A percentile compares a stretch with the other conserved stretches of the same genome.
Evolutionary conservation across 305 asterid genomes (phyloP).

Genomic region (Vinca major): DNA sequence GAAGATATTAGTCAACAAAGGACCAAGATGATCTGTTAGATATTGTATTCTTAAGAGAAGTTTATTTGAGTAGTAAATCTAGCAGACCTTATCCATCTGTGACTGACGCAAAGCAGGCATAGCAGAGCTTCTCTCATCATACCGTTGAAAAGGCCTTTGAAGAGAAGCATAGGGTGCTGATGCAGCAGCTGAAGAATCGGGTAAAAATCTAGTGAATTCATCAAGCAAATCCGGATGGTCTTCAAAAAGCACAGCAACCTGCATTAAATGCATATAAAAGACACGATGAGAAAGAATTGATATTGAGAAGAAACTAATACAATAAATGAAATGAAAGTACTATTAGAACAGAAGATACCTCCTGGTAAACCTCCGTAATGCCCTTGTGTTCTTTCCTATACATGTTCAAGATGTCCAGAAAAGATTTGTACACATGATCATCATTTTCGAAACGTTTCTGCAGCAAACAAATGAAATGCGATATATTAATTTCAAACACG

Average conservation of each 20-base stretch:
- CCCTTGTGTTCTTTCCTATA: conserved; percentile 94
- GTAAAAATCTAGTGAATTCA: conserved; percentile 59
- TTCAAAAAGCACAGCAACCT: conserved; percentile 44
- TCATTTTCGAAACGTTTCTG: conserved; percentile 90
- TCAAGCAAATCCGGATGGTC: conserved; percentile 45
- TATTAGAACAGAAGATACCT: conserved; percentile 36
- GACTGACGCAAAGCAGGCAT: conserved; percentile 12
- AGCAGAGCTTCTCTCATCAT: conserved; percentile 20
- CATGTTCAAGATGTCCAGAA: conserved; percentile 95
- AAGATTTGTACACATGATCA: conserved; percentile 87
- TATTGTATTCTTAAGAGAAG: background rate
- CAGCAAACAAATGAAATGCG: background rate
- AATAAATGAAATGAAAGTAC: background rate
- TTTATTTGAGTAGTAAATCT: background rate
- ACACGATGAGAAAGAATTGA: background rate
- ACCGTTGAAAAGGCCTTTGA: conserved; percentile 16
- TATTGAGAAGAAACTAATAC: background rate
- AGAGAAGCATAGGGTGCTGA: conserved; percentile 33
- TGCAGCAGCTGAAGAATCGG: conserved; percentile 39
- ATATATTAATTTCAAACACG: too few species aligned
- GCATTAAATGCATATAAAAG: conserved; percentile 4
- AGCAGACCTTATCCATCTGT: conserved; percentile 20
- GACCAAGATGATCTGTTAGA: conserved; percentile 7
- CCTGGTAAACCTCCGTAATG: conserved; percentile 81
- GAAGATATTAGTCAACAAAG: conserved; percentile 16